Base-by-base conservation (phyloP, 2,329 filamentous ascomycete species). In the Epicoccum nigrum region DNA sequence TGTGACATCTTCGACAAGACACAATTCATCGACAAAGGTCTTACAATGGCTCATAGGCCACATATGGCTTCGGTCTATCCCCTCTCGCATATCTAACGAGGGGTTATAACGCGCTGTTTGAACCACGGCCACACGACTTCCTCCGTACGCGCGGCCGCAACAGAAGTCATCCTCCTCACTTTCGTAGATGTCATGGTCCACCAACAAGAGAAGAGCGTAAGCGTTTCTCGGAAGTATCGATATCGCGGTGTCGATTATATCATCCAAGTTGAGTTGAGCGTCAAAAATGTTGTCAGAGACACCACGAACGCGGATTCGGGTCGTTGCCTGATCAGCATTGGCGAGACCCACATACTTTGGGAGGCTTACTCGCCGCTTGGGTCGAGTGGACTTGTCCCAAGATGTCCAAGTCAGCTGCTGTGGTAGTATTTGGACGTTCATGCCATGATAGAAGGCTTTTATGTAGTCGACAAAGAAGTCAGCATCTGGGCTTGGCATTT, bases 21-120 rank as follows among this genome's bases (percentile, higher is more conserved):
- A 79, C 6, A 76, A 55, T 0, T 49, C 49, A 2, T 80, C 72
- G 0, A 85, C 68, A 52, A 81, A 86, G 0, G 57, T 56, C 30
- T 70, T 73, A 60, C 86, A 89, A 66, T 89, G 86, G 5, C 81
- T 83, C 4, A 80, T 76, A 0, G 86, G 86, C 87, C 86, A 90
- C 55, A 79, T 78, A 67, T 90, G 86, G 1, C 65, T 62, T 13
- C 70, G 60, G 31, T 84, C 75, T 2, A 73, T 62, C 13, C 79
- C 77, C 17, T 85, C 70, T 0, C 56, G 48, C 0, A 38, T 32
- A 56, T 81, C 76, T 1, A 81, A 63, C 0, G 21, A 21, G 0
- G 86, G 86, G 38, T 84, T 76, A 55, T 89, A 88, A 20, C 86
- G 74, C 8, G 86, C 84, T 0, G 76, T 79, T 0, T 82, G 85